Conservation (phyloP, 768 basidiomycete species). For the Chalciporus pseudorubinellus region DNA sequence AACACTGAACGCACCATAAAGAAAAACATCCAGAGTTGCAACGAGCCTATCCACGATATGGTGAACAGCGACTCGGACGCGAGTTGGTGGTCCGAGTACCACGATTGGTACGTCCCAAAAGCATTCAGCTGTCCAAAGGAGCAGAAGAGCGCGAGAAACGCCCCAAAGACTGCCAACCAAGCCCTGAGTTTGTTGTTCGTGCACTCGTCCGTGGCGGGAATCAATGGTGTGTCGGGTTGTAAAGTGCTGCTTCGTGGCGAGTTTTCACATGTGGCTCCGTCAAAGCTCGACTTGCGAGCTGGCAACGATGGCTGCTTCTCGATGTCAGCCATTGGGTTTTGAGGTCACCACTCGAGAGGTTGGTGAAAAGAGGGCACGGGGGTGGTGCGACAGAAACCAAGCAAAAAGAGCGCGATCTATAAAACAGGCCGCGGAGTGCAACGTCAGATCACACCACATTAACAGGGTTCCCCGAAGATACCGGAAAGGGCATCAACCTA, state of each 20-base stretch:
- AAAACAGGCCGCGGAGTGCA: conserved; percentile 19
- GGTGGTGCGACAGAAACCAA: conserved; percentile 7
- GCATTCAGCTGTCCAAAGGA: conserved; percentile 72
- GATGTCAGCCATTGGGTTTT: conserved; percentile 25
- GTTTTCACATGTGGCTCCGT: conserved; percentile 14
- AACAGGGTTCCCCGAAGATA: conserved; percentile 19
- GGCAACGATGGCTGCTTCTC: conserved; percentile 28
- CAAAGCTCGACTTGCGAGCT: conserved; percentile 20
- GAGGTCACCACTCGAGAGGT: conserved; percentile 8
- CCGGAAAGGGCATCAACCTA: conserved; percentile 20
- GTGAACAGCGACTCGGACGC: conserved; percentile 46
- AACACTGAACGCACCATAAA: conserved; percentile 49
- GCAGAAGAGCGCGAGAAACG: conserved; percentile 63
- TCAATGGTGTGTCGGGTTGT: conserved; percentile 16
- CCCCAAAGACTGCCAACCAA: conserved; percentile 58
- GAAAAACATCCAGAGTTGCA: conserved; percentile 70
- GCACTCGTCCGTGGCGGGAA: conserved; percentile 10
- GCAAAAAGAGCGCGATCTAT: conserved; percentile 20
- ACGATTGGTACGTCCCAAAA: conserved; percentile 70
- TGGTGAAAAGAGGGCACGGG: conserved; percentile 12
- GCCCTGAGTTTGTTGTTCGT: conserved; percentile 20
- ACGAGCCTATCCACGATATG: conserved; percentile 70
- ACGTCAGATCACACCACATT: conserved; percentile 26
- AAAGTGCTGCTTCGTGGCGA: conserved; percentile 26
- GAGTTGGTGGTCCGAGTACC: conserved; percentile 64